Percentiles rank a stretch among this genome's conserved stretches.
Evolutionary conservation across 2,329 filamentous ascomycete species (phyloP).

Genomic region (Graphilbum sp.): DNA sequence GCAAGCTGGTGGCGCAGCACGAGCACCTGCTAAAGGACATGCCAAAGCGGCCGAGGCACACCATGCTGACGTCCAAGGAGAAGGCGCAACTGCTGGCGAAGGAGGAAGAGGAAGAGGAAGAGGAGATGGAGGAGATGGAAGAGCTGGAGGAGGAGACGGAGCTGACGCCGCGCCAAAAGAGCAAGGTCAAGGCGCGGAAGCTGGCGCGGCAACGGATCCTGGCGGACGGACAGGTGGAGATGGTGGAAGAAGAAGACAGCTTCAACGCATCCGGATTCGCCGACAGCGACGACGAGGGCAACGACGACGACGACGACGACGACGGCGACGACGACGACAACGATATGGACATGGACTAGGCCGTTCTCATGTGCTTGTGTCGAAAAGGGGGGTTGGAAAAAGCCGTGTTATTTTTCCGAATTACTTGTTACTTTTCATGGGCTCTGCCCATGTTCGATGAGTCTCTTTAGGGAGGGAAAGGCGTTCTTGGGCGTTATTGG

Average conservation of each 20-base stretch:
- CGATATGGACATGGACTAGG: constrained; percentile 23
- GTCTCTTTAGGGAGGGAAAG: too few relatives aligned
- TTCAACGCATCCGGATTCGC: too few relatives aligned
- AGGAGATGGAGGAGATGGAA: constrained; percentile 11
- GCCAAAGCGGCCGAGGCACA: constrained; percentile 11
- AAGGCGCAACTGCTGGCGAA: constrained; percentile 27
- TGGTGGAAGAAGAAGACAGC: constrained; percentile 12
- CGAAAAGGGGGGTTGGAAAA: neutral
- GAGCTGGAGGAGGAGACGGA: constrained; percentile 15
- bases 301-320: constrained; percentile 19
- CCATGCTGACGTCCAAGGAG: constrained; percentile 32
- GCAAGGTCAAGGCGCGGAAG: neutral
- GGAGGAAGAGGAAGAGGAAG: constrained; percentile 9
- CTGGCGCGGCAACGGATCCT: constrained; percentile 16
- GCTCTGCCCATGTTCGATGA: too few relatives aligned
- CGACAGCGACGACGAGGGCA: constrained; percentile 10
- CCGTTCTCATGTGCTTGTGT: neutral
- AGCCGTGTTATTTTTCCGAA: neutral
- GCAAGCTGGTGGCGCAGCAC: constrained; percentile 82
- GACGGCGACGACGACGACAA: too few relatives aligned
- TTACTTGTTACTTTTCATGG: neutral
- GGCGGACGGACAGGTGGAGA: constrained; percentile 21
- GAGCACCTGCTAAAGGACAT: constrained; percentile 75
- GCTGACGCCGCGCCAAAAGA: neutral
- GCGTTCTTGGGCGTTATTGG: too few relatives aligned